Evolutionary conservation across 164 flowering plant species (phyloP).

Genomic region (Magnolia changhungtana): DNA sequence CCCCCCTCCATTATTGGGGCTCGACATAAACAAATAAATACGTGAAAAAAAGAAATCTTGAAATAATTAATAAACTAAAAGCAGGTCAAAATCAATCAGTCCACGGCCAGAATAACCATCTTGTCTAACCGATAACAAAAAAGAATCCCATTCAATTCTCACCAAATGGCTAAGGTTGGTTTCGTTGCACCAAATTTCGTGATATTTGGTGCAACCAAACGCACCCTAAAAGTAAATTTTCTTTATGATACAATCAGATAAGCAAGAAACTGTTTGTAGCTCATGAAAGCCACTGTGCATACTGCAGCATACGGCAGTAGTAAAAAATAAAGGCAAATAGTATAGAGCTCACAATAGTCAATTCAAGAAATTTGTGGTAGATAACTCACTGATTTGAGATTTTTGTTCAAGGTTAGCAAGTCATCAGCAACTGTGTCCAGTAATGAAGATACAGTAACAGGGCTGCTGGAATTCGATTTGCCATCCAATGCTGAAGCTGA

Average conservation of each 20-base stretch:
- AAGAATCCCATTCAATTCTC: not conserved
- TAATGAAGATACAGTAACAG: slow-evolving; percentile 49
- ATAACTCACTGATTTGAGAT: slow-evolving; percentile 69
- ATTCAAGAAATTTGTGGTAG: not conserved
- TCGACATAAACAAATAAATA: too few species aligned
- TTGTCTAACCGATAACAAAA: not conserved
- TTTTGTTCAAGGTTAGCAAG: slow-evolving; percentile 62
- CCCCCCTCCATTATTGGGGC: too few species aligned
- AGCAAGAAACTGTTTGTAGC: not conserved
- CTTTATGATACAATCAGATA: not conserved
- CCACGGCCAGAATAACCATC: too few species aligned
- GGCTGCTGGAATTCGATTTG: slow-evolving; percentile 32
- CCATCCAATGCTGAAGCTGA: slow-evolving; percentile 35
- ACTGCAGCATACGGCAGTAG: not conserved
- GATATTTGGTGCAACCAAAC: too few species aligned
- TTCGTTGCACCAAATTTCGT: too few species aligned
- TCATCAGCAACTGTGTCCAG: slow-evolving; percentile 85
- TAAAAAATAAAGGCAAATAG: not conserved
- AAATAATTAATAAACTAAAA: too few species aligned
- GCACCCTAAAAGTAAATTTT: not conserved
- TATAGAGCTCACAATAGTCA: not conserved
- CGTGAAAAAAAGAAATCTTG: too few species aligned
- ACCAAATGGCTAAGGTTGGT: not conserved
- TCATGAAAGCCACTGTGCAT: not conserved
- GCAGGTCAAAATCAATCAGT: too few species aligned